Percentiles rank a stretch among this genome's conserved stretches.
Conservation (phyloP, 352 stramenopile species). For the Hyaloperonospora brassicae region DNA sequence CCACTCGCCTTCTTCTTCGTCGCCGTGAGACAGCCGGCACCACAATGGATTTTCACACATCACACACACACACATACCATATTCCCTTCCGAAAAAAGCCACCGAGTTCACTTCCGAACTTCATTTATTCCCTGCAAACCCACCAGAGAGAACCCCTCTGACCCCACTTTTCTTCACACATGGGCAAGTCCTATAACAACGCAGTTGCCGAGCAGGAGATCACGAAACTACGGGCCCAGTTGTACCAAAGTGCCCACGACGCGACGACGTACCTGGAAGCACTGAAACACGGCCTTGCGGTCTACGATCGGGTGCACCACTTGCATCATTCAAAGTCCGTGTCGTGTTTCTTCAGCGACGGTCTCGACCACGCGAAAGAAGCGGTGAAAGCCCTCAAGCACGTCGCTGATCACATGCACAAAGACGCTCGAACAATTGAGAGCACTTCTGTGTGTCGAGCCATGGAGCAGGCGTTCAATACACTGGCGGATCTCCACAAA, state of each 20-base stretch:
- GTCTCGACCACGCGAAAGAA: slow-evolving; percentile 26
- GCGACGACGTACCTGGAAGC: slow-evolving; percentile 16
- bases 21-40: too few relatives aligned
- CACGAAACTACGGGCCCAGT: slow-evolving; percentile 20
- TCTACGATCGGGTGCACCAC: slow-evolving; percentile 23
- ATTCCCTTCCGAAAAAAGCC: too few relatives aligned
- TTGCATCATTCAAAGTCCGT: slow-evolving; percentile 19
- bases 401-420: slow-evolving; percentile 14
- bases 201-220: slow-evolving; percentile 16
- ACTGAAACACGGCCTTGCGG: slow-evolving; percentile 18
- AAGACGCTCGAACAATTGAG: slow-evolving; percentile 9
- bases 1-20: too few relatives aligned
- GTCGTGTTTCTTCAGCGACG: slow-evolving; percentile 19
- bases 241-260: slow-evolving; percentile 22
- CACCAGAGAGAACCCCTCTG: background rate
- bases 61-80: too few relatives aligned
- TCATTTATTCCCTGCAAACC: too few relatives aligned
- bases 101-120: too few relatives aligned
- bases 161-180: slow-evolving; percentile 5
- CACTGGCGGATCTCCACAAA: slow-evolving; percentile 21
- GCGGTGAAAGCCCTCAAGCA: slow-evolving; percentile 18
- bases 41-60: too few relatives aligned
- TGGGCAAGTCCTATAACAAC: slow-evolving; percentile 18
- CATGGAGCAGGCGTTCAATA: slow-evolving; percentile 28
- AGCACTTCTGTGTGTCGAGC: slow-evolving; percentile 9